Evolutionary conservation across 345 rosid genomes (phyloP).

Genomic region (Fremontodendron californicum): DNA sequence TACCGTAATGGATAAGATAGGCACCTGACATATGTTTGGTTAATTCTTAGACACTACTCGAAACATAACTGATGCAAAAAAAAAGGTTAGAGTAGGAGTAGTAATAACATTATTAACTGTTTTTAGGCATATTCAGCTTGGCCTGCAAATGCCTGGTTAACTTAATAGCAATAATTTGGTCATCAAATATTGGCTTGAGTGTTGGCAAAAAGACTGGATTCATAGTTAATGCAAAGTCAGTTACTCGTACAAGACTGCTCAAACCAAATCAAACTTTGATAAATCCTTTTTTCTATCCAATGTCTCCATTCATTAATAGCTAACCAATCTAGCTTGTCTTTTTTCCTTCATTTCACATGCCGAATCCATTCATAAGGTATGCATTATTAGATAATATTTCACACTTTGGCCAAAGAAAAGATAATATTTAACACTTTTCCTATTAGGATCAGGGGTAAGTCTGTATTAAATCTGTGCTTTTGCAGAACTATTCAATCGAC

Average conservation of each 20-base stretch:
- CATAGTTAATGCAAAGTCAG: not conserved
- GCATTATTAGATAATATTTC: not conserved
- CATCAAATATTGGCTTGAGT: not conserved
- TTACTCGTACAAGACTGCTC: not conserved
- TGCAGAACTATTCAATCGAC: not conserved
- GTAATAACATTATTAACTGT: too few relatives aligned
- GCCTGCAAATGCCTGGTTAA: not conserved
- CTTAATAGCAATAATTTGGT: not conserved
- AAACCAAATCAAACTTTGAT: not conserved
- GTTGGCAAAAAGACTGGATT: not conserved
- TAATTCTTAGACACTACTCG: not conserved
- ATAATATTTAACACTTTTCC: not conserved
- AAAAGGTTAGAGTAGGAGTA: too few relatives aligned
- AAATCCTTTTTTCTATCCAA: not conserved
- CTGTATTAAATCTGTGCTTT: not conserved
- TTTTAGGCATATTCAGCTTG: too few relatives aligned
- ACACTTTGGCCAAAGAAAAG: not conserved
- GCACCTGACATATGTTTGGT: slow-evolving; percentile 26
- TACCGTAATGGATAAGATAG: slow-evolving; percentile 17
- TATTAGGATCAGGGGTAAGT: not conserved
- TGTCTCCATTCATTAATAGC: not conserved
- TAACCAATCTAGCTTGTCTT: not conserved
- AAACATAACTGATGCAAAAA: not conserved
- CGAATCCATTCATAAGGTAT: not conserved
- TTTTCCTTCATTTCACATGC: too few relatives aligned